Evolutionary conservation across 2,329 filamentous ascomycete species (phyloP), one percentile per base, ranked within the genome.

Genomic region (Colletotrichum tabaci): DNA sequence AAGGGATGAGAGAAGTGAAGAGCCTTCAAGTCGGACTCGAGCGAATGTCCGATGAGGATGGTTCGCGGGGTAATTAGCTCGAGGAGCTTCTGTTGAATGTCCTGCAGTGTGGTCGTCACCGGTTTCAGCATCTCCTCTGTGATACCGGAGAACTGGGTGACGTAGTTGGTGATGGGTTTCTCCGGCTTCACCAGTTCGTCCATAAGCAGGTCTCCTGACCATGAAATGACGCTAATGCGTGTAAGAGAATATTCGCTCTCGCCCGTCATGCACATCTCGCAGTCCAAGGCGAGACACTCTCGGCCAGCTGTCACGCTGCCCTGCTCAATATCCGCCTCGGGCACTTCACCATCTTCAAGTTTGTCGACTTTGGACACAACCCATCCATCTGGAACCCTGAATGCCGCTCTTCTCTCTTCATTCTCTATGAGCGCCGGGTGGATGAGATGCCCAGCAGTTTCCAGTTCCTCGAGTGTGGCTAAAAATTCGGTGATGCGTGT

Each of bases 231-330:
- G 79, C 95, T 98, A 79, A 98, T 92, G 67, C 96, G 91, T 2
- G 96, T 97, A 53, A 99, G 90, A 46, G 95, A 94, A 74, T 93
- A 94, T 74, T 94, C 89, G 58, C 91, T 91, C 72, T 92, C 90
- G 71, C 92, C 93, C 2, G 95, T 97, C 83, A 94, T 91, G 80
- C 95, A 98, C 96, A 99, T 99, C 82, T 99, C 96, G 82, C 96
- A 99, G 80, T 99, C 96, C 66, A 99, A 86, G 1, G 94, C 92
- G 60, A 97, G 85, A 13, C 98, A 85, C 47, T 92, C 88, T 73
- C 94, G 90, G 46, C 95, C 96, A 40, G 90, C 94, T 0, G 94
- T 97, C 69, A 98, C 84, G 80, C 94, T 96, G 66, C 95, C 96
- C 75, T 91, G 84, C 80, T 97, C 87, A 70, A 97, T 90, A 65